Base-by-base conservation (phyloP, 164 flowering plant genomes). In the Aristolochia contorta region DNA sequence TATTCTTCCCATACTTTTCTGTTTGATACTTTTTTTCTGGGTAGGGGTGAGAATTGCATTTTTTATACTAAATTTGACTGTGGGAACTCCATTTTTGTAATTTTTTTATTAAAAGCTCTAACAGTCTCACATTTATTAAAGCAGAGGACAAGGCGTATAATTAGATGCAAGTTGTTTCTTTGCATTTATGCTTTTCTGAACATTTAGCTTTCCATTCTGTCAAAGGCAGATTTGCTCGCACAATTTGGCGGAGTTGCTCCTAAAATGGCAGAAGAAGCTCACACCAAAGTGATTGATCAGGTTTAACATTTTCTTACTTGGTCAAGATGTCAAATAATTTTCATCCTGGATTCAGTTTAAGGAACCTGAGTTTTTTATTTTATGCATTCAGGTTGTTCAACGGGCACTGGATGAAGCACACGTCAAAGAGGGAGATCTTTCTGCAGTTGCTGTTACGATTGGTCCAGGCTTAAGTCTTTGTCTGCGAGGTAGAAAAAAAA, bases 401-500 rank as follows among this genome's bases (percentile, higher is more conserved):
- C 81, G 74, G 64, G 87, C 98, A 65, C 87, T 92, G 60, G 89
- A 78, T 55, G 75, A 82, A 69, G 96, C 98, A 57, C 80, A 80
- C 25, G 58, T 89, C 65, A 61, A 77, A 4, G 96, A 77, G 75
- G 71, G 23, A 12, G 86, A 84, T 73, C 79, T 92, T 27, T 82
- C 98, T 68, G 96, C 91, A 22, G 85, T 92, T 71, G 98, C 96
- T 50, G 98, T 92, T 58, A 92, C 98, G 4, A 92, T 92, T 77
- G 98, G 98, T 32, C 98, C 98, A 50, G 98, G 98, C 65, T 78
- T 92, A 71, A 83, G 98, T 72, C 96, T 92, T 60, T 92, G 96
- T 50, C 73, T 92, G 59, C 93, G 96, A 58, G 96, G 98, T 87
- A 79, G 79, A 3, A 37, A 37, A 37, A 3, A 27, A 2, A 2